These are phyloP conservation scores for Knufia petricola DNA, from an alignment of 2,329 filamentous ascomycete species.

Conservation along the genomic window DNA sequence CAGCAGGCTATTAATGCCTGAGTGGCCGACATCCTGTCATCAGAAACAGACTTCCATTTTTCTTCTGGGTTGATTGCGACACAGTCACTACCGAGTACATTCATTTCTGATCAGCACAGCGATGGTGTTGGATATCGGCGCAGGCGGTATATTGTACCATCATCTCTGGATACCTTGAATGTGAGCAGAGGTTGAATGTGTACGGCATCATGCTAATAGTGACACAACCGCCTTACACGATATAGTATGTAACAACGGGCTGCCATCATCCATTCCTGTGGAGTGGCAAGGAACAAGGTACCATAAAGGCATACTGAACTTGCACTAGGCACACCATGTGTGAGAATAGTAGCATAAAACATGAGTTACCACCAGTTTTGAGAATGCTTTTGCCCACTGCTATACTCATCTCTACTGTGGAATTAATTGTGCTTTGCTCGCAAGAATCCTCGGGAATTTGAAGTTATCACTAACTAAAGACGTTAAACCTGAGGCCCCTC, in stretches of 20 bases:
- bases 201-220: not conserved
- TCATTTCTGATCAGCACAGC: not conserved
- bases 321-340: too few species aligned
- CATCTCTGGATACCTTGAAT: not conserved
- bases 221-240: not conserved
- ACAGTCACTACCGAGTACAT: not conserved
- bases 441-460: too few species aligned
- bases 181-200: not conserved
- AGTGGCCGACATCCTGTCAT: not conserved
- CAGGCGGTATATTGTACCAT: not conserved
- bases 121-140: not conserved
- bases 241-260: slow-evolving; percentile 1
- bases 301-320: too few species aligned
- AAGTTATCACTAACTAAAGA: too few species aligned
- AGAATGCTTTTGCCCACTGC: too few species aligned
- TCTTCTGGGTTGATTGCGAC: not conserved
- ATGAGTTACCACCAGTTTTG: too few species aligned
- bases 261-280: not conserved
- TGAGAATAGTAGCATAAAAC: too few species aligned
- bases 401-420: too few species aligned
- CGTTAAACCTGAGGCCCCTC: too few species aligned
- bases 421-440: too few species aligned
- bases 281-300: slow-evolving; percentile 22
- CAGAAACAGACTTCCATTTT: not conserved
- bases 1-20: not conserved